Base-by-base conservation (phyloP, 1,139 yeast genomes). In the Blastobotrys serpentis region DNA sequence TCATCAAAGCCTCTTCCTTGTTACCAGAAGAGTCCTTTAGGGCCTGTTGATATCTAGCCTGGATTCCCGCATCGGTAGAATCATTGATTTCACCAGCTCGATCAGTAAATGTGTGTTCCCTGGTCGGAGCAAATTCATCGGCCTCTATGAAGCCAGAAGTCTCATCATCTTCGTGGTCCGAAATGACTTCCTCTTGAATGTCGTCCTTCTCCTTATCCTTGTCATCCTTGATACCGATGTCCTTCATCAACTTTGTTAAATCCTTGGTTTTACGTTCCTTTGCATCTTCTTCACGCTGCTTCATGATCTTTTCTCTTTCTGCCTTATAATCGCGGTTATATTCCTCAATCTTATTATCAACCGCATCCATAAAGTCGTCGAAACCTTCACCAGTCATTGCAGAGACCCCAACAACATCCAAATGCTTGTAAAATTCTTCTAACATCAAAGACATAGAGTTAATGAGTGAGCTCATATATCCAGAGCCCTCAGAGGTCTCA, bases 391-490 rank as follows among this genome's bases (percentile, higher is more conserved):
- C 98, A 0, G 98, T 90, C 62, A 81, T 84, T 29, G 98, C 81
- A 46, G 96, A 86, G 11, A 89, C 96, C 11, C 90, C 84, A 39
- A 87, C 96, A 49, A 89, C 87, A 64, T 92, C 98, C 56, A 94
- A 71, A 53, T 90, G 94, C 1, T 95, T 84, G 67, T 94, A 94
- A 63, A 94, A 94, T 64, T 94, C 98, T 65, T 94, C 99, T 56
- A 94, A 73, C 90, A 94, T 89, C 58, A 94, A 75, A 19, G 96
- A 86, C 96, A 94, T 86, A 2, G 96, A 88, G 68, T 90, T 90
- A 54, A 94, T 86, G 47, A 94, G 73, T 1, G 96, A 87, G 46
- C 88, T 82, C 98, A 94, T 92, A 68, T 92, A 94, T 2, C 97
- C 97, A 1, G 92, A 82, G 1, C 90, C 86, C 58, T 81, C 74